phyloP scores from a whole-genome alignment of 1,139 yeast genomes.

The Scheffersomyces insectosa region DNA sequence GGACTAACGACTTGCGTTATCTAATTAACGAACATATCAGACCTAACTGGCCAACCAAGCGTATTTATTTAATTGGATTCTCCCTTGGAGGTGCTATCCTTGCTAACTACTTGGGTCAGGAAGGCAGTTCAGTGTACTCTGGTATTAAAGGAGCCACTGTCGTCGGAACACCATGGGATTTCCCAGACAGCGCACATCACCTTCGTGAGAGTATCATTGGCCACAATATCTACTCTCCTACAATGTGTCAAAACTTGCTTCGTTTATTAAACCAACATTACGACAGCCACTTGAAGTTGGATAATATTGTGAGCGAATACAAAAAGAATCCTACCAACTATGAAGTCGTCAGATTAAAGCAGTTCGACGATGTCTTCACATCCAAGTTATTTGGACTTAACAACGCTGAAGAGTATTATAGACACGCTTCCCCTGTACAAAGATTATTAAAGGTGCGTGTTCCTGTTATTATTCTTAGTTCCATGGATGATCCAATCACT shows the following conservation, averaged over 20 bases:
- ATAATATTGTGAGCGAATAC: constrained; percentile 29
- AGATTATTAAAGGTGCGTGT: constrained; percentile 51
- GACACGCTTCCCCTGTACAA: constrained; percentile 64
- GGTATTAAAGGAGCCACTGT: constrained; percentile 51
- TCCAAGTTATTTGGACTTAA: constrained; percentile 74
- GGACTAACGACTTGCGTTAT: constrained; percentile 63
- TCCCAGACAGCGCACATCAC: constrained; percentile 51
- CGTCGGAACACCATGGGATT: constrained; percentile 83
- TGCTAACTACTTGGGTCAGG: constrained; percentile 78
- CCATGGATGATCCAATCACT: constrained; percentile 60
- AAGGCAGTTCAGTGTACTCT: constrained; percentile 40
- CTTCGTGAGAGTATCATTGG: constrained; percentile 46
- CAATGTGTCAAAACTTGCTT: constrained; percentile 51
- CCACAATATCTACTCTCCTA: constrained; percentile 50
- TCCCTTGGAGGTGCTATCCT: constrained; percentile 75
- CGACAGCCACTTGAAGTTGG: constrained; percentile 28
- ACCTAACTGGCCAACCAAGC: constrained; percentile 49
- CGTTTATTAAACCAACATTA: constrained; percentile 46
- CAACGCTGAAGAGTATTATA: constrained; percentile 71
- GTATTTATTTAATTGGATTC: constrained; percentile 53
- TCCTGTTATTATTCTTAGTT: constrained; percentile 51
- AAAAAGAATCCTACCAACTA: constrained; percentile 34
- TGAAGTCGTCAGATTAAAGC: constrained; percentile 34
- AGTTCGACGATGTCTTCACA: constrained; percentile 74
- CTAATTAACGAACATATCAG: constrained; percentile 49